Evolutionary conservation across 164 flowering plant genomes (phyloP), one percentile per base, ranked within the genome.

Genomic region (Taxillus chinensis): DNA sequence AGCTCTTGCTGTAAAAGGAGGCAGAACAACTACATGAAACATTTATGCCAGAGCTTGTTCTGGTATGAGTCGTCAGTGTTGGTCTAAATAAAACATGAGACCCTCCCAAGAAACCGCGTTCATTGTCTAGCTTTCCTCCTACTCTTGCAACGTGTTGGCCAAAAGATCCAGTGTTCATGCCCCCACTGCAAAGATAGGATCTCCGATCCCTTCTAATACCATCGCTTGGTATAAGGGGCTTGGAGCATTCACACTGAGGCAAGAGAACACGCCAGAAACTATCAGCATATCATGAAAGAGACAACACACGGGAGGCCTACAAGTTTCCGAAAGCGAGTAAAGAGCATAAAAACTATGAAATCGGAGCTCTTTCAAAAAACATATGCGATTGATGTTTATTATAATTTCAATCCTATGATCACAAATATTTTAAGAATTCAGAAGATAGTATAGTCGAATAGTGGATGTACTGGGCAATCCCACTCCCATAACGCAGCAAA

Each of bases 1-100:
- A 43, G 10, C 46, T 43, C 8, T 27, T 6, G 46, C 10, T 6
- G 10, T 9, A 43, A 48, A 48, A 7, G 4, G 11, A 41, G 39
- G 17, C 15, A 48, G 57, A 63, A 42, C 45, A 55, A 59, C 75
- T 79, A 84, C 89, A 84, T 64, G 80, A 82, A 62, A 79, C 83
- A 55, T 60, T 41, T 27, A 84, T 69, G 60, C 53, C 61, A 15
- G 59, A 61, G 64, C 67, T 17, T 64, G 59, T 75, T 45, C 67
- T 63, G 57, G 49, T 3, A 8, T 11, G 41, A 56, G 27, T 70
- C 61, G 62, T 49, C 15, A 69, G 70, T 67, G 68, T 73, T 52
- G 79, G 77, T 58, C 50, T 71, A 17, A 43, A 4, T 11, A 37
- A 14, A 45, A 68, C 41, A 74, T 66, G 76, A 64, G 82, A 71